These are phyloP conservation scores for Diplodia corticola DNA, from an alignment of 2,329 filamentous ascomycete species.

Conservation along the genomic window DNA sequence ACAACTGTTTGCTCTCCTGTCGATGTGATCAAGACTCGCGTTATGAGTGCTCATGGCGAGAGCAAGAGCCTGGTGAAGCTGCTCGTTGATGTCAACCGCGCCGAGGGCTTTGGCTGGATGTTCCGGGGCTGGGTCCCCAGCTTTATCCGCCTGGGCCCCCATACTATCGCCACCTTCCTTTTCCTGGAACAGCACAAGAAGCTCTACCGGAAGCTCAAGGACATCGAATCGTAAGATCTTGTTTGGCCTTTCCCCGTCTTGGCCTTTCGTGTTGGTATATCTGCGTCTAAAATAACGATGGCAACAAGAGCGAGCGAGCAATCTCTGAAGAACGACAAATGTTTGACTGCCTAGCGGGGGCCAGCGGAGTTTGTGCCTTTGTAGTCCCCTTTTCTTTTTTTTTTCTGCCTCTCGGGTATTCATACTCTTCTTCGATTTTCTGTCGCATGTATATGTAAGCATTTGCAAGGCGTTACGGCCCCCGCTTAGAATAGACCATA, in stretches of 20 bases:
- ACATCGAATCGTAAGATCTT: not conserved
- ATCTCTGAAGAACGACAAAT: not conserved
- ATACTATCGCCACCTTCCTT: conserved; percentile 84
- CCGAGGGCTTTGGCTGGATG: conserved; percentile 78
- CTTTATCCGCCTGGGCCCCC: conserved; percentile 66
- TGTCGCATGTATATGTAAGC: conserved; percentile 4
- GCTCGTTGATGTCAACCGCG: conserved; percentile 65
- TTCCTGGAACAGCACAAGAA: conserved; percentile 87
- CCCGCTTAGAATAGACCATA: conserved; percentile 15
- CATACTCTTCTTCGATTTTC: not conserved
- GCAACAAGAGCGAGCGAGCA: not conserved
- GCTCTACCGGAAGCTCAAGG: conserved; percentile 52
- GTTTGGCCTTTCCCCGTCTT: not conserved
- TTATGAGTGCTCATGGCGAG: conserved; percentile 68
- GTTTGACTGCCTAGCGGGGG: not conserved
- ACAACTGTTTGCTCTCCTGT: conserved; percentile 83
- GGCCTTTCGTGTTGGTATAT: not conserved
- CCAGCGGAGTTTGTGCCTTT: not conserved
- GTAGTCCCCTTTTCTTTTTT: not conserved
- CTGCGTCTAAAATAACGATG: not conserved
- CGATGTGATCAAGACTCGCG: conserved; percentile 84
- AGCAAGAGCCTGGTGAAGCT: conserved; percentile 58
- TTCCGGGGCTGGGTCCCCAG: conserved; percentile 90
- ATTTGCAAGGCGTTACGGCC: conserved; percentile 22
- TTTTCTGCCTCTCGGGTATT: not conserved